A percentile compares a stretch with the other conserved stretches of the same genome.
Evolutionary conservation across 2,329 filamentous ascomycete genomes (phyloP).

Genomic region (Ophiostoma angusticollis): DNA sequence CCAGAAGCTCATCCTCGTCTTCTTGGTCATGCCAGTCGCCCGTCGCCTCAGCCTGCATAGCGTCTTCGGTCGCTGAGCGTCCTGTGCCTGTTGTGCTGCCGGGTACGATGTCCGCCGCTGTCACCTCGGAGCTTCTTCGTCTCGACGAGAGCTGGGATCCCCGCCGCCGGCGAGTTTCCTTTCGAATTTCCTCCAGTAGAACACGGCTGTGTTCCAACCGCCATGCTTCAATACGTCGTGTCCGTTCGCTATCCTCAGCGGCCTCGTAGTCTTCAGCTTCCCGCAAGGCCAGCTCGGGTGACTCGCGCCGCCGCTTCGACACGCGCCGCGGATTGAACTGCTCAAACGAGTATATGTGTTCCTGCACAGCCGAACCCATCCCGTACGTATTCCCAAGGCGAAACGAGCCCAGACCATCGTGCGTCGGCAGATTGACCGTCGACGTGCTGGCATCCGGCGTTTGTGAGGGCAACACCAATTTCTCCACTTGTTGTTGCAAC

Average conservation of each 20-base stretch:
- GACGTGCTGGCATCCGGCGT: background rate
- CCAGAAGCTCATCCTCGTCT: constrained; percentile 23
- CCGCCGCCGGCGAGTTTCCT: constrained; percentile 60
- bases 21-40: constrained; percentile 42
- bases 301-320: constrained; percentile 36
- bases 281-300: constrained; percentile 36
- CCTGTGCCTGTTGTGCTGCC: background rate
- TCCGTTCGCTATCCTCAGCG: constrained; percentile 57
- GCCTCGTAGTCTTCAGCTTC: constrained; percentile 41
- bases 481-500: background rate
- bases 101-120: too few relatives aligned
- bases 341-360: constrained; percentile 83
- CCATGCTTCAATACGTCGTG: constrained; percentile 81
- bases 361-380: constrained; percentile 50
- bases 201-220: constrained; percentile 78
- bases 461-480: constrained; percentile 17
- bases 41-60: constrained; percentile 2
- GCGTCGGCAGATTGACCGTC: constrained; percentile 52
- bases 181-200: constrained; percentile 78
- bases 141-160: constrained; percentile 42
- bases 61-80: background rate
- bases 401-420: constrained; percentile 88
- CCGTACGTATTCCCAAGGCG: constrained; percentile 42
- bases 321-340: constrained; percentile 63
- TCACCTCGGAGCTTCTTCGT: background rate